A percentile compares a stretch with the other conserved stretches of the same genome.
Evolutionary conservation across 1,284 basidiomycete genomes (phyloP).

Genomic region (Hemileia vastatrix): DNA sequence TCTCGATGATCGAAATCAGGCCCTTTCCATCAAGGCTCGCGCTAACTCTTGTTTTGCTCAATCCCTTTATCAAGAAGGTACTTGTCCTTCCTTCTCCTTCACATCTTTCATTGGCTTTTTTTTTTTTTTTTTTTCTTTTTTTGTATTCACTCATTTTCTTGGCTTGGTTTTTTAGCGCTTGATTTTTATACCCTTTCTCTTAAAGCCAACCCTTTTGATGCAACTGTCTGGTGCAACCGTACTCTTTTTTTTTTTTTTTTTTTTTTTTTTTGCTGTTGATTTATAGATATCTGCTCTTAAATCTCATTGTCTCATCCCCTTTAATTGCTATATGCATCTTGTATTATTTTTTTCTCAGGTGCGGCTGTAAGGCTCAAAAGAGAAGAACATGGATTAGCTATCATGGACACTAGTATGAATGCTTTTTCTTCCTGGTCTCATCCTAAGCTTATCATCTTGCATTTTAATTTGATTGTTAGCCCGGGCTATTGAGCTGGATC

Average conservation of each 20-base stretch:
- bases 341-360: constrained; percentile 31
- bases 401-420: constrained; percentile 59
- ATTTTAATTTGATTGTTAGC: background rate
- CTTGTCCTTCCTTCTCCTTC: background rate
- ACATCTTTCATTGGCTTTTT: constrained; percentile 1
- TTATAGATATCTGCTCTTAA: constrained; percentile 67
- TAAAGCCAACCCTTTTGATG: constrained; percentile 41
- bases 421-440: background rate
- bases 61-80: constrained; percentile 3
- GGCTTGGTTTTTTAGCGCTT: constrained; percentile 32
- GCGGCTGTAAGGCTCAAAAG: constrained; percentile 50
- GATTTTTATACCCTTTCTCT: constrained; percentile 40
- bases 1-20: background rate
- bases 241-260: background rate
- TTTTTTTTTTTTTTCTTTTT: constrained; percentile 6
- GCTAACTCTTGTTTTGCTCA: background rate
- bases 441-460: constrained; percentile 6
- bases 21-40: constrained; percentile 3
- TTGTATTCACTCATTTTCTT: too few species aligned
- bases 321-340: too few species aligned
- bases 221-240: constrained; percentile 40
- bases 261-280: constrained; percentile 55
- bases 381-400: constrained; percentile 48
- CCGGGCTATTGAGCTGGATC: constrained; percentile 71
- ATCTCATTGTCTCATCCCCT: too few species aligned